Conservation (phyloP, 345 rosid species). For the Populus tremula region DNA sequence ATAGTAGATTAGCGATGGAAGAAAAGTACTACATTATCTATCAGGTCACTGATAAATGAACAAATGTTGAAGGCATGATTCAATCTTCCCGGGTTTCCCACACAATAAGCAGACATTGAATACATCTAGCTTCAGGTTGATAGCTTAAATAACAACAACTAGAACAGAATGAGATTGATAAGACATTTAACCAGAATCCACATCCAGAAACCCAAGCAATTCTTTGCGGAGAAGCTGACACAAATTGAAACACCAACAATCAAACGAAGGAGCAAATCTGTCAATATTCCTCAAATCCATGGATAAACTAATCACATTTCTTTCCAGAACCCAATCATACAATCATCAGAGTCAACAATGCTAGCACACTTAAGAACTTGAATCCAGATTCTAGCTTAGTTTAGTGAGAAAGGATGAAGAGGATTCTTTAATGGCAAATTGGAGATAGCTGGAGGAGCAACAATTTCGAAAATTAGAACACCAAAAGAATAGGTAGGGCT, state of each 20-base stretch:
- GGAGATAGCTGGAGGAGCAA: neutral
- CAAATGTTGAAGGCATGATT: neutral
- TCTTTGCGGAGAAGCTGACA: neutral
- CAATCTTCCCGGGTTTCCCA: neutral
- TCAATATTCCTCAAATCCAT: neutral
- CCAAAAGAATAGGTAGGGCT: neutral
- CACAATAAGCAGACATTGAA: neutral
- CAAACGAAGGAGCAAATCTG: neutral
- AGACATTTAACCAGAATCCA: neutral
- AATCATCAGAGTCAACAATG: neutral
- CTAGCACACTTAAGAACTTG: neutral
- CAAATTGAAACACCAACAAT: neutral
- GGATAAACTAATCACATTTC: no score
- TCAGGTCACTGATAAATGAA: neutral
- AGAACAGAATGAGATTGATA: neutral
- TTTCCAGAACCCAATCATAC: no score
- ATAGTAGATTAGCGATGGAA: neutral
- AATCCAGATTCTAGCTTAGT: neutral
- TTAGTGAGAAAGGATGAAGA: neutral
- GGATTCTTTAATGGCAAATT: neutral
- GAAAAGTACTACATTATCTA: neutral
- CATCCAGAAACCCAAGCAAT: neutral
- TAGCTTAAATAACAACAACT: neutral
- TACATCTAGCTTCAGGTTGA: neutral
- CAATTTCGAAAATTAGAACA: neutral